phyloP scores from a whole-genome alignment of 2,329 filamentous ascomycete species.

The Cladophialophora immunda region DNA sequence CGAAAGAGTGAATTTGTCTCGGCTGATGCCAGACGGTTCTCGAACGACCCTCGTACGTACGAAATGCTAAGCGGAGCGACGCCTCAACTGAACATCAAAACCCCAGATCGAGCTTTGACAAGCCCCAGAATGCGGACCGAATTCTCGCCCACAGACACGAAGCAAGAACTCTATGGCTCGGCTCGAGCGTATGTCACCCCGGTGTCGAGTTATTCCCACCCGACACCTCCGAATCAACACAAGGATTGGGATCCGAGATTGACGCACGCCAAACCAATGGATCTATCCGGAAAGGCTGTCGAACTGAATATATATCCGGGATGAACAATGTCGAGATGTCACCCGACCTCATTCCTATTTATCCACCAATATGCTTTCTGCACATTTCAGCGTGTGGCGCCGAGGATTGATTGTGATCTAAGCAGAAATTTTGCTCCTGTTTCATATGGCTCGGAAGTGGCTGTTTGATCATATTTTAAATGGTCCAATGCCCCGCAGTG shows the following conservation, averaged over 20 bases:
- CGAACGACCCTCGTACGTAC: slow-evolving; percentile 72
- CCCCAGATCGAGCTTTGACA: slow-evolving; percentile 43
- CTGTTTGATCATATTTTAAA: slow-evolving; percentile 11
- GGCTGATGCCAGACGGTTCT: slow-evolving; percentile 75
- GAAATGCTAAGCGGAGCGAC: slow-evolving; percentile 70
- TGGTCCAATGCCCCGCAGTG: slow-evolving; percentile 4
- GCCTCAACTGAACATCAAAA: slow-evolving; percentile 41
- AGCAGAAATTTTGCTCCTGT: not conserved
- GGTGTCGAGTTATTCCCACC: slow-evolving; percentile 58
- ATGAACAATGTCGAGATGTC: not conserved
- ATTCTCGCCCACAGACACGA: slow-evolving; percentile 39
- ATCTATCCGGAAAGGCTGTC: not conserved
- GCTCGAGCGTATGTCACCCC: slow-evolving; percentile 59
- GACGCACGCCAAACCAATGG: slow-evolving; percentile 31
- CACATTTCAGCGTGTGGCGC: slow-evolving; percentile 21
- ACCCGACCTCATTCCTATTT: not conserved
- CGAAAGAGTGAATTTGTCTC: slow-evolving; percentile 83
- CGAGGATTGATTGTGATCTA: slow-evolving; percentile 10
- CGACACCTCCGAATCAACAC: slow-evolving; percentile 50
- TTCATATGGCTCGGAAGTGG: not conserved
- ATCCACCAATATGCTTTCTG: slow-evolving; percentile 3
- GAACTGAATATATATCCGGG: slow-evolving; percentile 5
- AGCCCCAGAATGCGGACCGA: slow-evolving; percentile 36
- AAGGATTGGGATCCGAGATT: slow-evolving; percentile 37
- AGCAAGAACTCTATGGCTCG: slow-evolving; percentile 51